These are phyloP conservation scores for Coemansia sp. DNA, from an alignment of 192 early-diverging fungal species.

Conservation along the genomic window DNA sequence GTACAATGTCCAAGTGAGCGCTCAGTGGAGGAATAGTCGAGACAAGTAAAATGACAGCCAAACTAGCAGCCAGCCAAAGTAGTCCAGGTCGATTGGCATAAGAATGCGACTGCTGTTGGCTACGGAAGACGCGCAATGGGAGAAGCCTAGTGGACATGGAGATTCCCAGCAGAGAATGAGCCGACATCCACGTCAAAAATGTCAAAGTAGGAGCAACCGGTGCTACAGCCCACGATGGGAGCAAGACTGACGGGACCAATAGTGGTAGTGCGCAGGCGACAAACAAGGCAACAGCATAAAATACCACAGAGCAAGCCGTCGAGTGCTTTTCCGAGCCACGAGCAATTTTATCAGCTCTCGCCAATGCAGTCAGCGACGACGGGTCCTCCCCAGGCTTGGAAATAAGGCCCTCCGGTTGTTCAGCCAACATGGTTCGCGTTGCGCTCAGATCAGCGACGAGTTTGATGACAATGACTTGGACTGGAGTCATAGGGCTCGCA, in stretches of 20 bases:
- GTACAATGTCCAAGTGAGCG: constrained; percentile 34
- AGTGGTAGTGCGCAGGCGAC: constrained; percentile 31
- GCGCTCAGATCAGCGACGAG: constrained; percentile 43
- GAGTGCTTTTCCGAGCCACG: neutral
- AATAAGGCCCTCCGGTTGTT: constrained; percentile 33
- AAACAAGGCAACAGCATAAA: constrained; percentile 28
- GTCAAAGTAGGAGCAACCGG: constrained; percentile 45
- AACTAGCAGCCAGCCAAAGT: constrained; percentile 23
- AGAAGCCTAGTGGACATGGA: constrained; percentile 39
- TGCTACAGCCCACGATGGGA: constrained; percentile 44
- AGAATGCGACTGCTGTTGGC: neutral
- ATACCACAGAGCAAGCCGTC: constrained; percentile 7
- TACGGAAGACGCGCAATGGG: constrained; percentile 28
- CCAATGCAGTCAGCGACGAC: constrained; percentile 18
- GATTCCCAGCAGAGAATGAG: constrained; percentile 41
- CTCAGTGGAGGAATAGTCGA: constrained; percentile 24
- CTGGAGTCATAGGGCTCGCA: constrained; percentile 41
- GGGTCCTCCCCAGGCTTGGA: neutral
- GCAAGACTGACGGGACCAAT: constrained; percentile 31
- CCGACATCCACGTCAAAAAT: constrained; percentile 46
- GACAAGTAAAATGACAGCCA: constrained; percentile 20
- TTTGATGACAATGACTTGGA: constrained; percentile 47
- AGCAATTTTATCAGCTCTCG: neutral
- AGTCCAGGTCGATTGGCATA: constrained; percentile 17
- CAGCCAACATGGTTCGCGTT: constrained; percentile 33